phyloP scores from a whole-genome alignment of 2,329 filamentous ascomycete genomes.

The Aspergillus flavus region DNA sequence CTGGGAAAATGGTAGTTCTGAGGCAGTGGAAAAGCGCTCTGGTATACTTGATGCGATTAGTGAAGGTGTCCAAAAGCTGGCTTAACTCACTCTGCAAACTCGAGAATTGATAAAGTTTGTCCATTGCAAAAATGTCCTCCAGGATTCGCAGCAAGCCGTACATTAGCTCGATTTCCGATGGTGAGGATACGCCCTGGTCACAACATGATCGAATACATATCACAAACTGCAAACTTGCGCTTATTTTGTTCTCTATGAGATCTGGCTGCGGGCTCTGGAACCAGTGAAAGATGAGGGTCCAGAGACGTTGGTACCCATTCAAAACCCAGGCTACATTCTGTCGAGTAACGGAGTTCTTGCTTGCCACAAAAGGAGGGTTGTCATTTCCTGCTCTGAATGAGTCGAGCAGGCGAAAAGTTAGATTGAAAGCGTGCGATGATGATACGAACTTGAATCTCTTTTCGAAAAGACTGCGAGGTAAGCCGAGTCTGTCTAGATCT shows the following conservation, averaged over 20 bases:
- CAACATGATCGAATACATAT: conserved; percentile 26
- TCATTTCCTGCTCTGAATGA: conserved; percentile 27
- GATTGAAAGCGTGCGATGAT: conserved; percentile 27
- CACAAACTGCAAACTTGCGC: conserved; percentile 32
- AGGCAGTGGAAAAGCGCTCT: conserved; percentile 24
- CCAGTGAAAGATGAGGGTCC: conserved; percentile 34
- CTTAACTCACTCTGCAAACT: conserved; percentile 34
- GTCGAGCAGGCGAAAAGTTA: conserved; percentile 34
- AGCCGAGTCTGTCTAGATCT: conserved; percentile 34
- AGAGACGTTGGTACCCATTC: conserved; percentile 37
- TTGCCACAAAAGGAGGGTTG: conserved; percentile 15
- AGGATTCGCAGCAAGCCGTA: conserved; percentile 35
- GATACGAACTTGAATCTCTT: conserved; percentile 29
- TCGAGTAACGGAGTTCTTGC: conserved; percentile 27
- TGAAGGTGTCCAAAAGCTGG: conserved; percentile 32
- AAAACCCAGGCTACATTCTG: conserved; percentile 38
- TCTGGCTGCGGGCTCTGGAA: conserved; percentile 23
- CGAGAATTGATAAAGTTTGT: conserved; percentile 24
- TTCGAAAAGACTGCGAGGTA: conserved; percentile 33
- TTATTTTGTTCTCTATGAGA: conserved; percentile 20
- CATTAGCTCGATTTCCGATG: conserved; percentile 31
- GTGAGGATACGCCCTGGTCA: conserved; percentile 22
- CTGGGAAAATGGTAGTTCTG: conserved; percentile 30
- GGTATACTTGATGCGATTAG: conserved; percentile 22
- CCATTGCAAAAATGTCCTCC: conserved; percentile 30